Base-by-base conservation (phyloP, 2,329 filamentous ascomycete species). In the Talaromyces sp. region DNA sequence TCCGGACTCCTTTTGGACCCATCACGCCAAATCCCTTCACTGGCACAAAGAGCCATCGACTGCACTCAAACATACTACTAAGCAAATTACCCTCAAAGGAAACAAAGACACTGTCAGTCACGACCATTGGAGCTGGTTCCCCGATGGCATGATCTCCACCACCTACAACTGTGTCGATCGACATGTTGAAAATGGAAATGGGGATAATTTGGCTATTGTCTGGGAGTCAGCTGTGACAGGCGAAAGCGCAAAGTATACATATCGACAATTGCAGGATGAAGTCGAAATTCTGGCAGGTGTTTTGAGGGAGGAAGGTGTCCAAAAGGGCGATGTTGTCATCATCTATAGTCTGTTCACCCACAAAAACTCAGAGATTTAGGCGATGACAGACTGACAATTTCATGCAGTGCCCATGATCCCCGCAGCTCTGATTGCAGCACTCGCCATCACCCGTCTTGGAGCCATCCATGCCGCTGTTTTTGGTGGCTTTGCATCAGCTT, bases 401-500 rank as follows among this genome's bases (percentile, higher is more conserved):
- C 62, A 8, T n/a, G 27, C 68, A 92, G 90, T 97, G 93, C 93
- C 93, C 63, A 97, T 97, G 93, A 92, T 97, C 50, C 93, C 94
- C 0, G 89, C 92, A 0, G 91, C 93, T 1, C 76, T 97, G n/a
- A 87, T 96, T 67, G 93, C 90, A 10, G 92, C 95, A 69, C 86
- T 97, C 3, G 93, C 94, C 27, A 86, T 90, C 66, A 88, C 88
- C 67, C 87, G 93, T 10, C 83, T 97, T 0, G 94, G 93, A 11
- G 94, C 93, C 17, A 87, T 97, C 61, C 94, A 98, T 74, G 89
- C 91, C 3, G 92, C 96, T 4, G 94, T 98, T 3, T 97, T 97
- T 77, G 94, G 94, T 49, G 93, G 94, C 0, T 98, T 98, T 75
- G 92, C 92, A 0, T 84, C 93, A 0, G 82, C 84, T 10, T 91